Evolutionary conservation across 768 basidiomycete genomes (phyloP).

Genomic region (Gymnopilus junonius): DNA sequence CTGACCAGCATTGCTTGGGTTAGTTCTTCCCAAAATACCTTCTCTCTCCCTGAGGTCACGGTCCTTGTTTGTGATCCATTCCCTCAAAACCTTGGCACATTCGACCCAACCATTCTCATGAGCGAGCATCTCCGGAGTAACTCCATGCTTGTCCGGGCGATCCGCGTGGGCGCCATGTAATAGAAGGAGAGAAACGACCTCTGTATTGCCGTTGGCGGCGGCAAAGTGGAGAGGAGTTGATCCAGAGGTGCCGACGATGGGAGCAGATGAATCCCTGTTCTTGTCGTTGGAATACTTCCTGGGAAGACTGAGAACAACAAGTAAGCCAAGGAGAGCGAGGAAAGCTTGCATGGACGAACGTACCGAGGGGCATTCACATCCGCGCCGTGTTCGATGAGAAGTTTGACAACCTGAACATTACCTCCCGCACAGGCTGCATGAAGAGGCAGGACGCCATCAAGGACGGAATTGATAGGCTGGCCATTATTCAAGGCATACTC

Average conservation of each 20-base stretch:
- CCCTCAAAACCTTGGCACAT: conserved; percentile 73
- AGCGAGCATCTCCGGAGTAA: conserved; percentile 86
- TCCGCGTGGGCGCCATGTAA: conserved; percentile 83
- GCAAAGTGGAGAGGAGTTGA: conserved; percentile 97
- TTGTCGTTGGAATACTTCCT: conserved; percentile 76
- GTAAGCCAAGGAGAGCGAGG: conserved; percentile 10
- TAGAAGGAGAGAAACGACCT: conserved; percentile 79
- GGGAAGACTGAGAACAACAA: conserved; percentile 53
- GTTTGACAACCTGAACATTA: conserved; percentile 82
- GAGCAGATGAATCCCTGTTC: conserved; percentile 64
- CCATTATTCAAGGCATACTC: conserved; percentile 93
- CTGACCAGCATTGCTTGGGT: conserved; percentile 15
- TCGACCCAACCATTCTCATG: conserved; percentile 79
- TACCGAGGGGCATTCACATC: conserved; percentile 96
- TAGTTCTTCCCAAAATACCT: conserved; percentile 23
- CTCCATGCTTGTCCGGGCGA: conserved; percentile 87
- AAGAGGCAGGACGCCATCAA: conserved; percentile 95
- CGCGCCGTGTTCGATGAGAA: conserved; percentile 93
- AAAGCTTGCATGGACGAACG: conserved; percentile 26
- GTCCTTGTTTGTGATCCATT: conserved; percentile 69
- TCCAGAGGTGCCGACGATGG: conserved; percentile 83
- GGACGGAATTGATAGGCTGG: conserved; percentile 94
- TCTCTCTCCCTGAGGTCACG: conserved; percentile 61
- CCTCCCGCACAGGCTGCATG: conserved; percentile 96
- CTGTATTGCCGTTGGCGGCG: conserved; percentile 89